Evolutionary conservation across 73 alveolate genomes (phyloP).

Genomic region (Tetrahymena thermophila): DNA sequence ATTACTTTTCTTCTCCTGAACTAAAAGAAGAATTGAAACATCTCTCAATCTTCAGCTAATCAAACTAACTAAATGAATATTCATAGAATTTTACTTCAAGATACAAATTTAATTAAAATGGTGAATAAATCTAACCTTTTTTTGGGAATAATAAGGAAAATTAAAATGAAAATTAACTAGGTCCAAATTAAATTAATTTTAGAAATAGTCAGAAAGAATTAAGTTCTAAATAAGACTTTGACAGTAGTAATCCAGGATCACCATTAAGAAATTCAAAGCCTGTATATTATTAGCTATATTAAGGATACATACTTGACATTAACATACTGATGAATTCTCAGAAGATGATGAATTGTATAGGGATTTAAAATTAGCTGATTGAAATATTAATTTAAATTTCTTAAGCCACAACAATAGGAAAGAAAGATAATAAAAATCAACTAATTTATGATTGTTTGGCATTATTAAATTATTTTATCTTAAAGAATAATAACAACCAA

Average conservation of each 20-base stretch:
- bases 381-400: not conserved
- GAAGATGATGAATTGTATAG: not conserved
- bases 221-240: not conserved
- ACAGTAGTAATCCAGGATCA: not conserved
- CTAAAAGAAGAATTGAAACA: not conserved
- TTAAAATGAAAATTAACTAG: not conserved
- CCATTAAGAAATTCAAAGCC: not conserved
- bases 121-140: not conserved
- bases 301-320: not conserved
- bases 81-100: not conserved
- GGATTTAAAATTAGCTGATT: not conserved
- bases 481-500: not conserved
- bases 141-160: not conserved
- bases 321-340: not conserved
- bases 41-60: not conserved
- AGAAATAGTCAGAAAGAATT: not conserved
- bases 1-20: not conserved
- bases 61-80: not conserved
- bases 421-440: not conserved
- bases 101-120: not conserved
- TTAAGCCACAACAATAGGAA: not conserved
- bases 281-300: not conserved
- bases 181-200: not conserved
- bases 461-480: not conserved
- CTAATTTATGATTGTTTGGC: not conserved